These are phyloP conservation scores for Russula olivacea DNA, from an alignment of 768 basidiomycete species.

Conservation along the genomic window DNA sequence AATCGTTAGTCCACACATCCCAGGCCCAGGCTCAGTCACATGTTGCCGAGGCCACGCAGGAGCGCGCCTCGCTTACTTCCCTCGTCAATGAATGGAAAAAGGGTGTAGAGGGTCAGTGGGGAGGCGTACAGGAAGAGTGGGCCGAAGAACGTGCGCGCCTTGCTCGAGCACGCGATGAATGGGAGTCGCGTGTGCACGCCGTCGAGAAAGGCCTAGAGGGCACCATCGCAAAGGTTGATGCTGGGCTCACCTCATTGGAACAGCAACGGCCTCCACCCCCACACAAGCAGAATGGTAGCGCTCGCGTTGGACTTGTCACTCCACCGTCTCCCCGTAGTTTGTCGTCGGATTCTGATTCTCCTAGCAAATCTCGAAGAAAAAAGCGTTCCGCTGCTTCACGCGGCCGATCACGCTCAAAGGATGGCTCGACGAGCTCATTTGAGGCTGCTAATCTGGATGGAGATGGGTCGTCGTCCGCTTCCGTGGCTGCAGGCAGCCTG, in stretches of 20 bases:
- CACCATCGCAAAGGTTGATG: conserved; percentile 36
- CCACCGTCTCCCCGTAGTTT: conserved; percentile 73
- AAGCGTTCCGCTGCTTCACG: conserved; percentile 24
- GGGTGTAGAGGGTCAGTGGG: conserved; percentile 75
- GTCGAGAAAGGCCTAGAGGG: conserved; percentile 52
- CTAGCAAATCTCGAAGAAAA: conserved; percentile 20
- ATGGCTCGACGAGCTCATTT: conserved; percentile 24
- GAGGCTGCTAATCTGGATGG: conserved; percentile 21
- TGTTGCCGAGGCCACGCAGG: conserved; percentile 32
- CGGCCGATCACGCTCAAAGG: conserved; percentile 23
- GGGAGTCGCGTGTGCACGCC: conserved; percentile 56
- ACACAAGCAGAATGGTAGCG: conserved; percentile 31
- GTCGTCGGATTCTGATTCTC: conserved; percentile 48
- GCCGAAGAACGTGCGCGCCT: conserved; percentile 71
- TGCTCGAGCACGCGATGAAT: conserved; percentile 67
- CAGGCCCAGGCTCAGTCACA: conserved; percentile 39
- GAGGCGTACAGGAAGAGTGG: conserved; percentile 75
- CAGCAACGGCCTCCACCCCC: conserved; percentile 31
- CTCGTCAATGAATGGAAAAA: conserved; percentile 70
- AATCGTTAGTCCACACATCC: conserved; percentile 53
- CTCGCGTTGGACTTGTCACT: conserved; percentile 54
- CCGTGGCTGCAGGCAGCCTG: conserved; percentile 23
- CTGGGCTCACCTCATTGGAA: conserved; percentile 33
- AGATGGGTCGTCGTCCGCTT: conserved; percentile 25
- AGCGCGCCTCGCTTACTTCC: conserved; percentile 46